phyloP scores from a whole-genome alignment of 2,329 filamentous ascomycete genomes.

The Macroventuria anomochaeta region DNA sequence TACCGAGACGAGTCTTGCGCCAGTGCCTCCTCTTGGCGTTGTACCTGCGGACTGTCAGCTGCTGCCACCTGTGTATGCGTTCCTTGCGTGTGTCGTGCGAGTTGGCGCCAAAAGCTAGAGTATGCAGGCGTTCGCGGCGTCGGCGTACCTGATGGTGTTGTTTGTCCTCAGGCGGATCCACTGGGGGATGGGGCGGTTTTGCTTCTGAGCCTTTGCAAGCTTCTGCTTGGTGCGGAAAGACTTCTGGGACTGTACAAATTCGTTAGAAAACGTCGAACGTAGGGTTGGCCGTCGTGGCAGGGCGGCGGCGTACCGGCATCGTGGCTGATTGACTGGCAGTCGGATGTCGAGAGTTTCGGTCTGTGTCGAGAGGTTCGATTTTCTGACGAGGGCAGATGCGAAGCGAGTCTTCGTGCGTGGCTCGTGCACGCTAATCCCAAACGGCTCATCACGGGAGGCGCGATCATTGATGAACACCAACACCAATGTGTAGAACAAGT shows the following conservation, averaged over 20 bases:
- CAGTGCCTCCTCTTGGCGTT: constrained; percentile 99
- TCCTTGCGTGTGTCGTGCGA: not conserved
- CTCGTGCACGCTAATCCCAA: not conserved
- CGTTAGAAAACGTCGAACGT: constrained; percentile 17
- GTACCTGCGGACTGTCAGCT: constrained; percentile 70
- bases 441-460: not conserved
- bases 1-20: constrained; percentile 99
- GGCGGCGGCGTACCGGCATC: constrained; percentile 47
- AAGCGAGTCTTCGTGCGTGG: not conserved
- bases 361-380: constrained; percentile 17
- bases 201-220: constrained; percentile 99
- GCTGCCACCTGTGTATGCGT: not conserved
- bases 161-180: constrained; percentile 98
- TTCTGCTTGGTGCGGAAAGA: constrained; percentile 99
- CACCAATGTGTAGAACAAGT: too few species aligned
- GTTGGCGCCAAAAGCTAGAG: constrained; percentile 3
- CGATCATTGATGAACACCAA: not conserved
- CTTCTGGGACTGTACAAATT: constrained; percentile 84
- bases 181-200: constrained; percentile 99
- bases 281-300: constrained; percentile 8
- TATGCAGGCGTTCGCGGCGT: constrained; percentile 7
- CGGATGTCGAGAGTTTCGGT: constrained; percentile 44
- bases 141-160: constrained; percentile 95
- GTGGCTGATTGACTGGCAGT: constrained; percentile 45
- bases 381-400: constrained; percentile 11